phyloP scores from a whole-genome alignment of 2,329 filamentous ascomycete species.

The Penicillium sp. region DNA sequence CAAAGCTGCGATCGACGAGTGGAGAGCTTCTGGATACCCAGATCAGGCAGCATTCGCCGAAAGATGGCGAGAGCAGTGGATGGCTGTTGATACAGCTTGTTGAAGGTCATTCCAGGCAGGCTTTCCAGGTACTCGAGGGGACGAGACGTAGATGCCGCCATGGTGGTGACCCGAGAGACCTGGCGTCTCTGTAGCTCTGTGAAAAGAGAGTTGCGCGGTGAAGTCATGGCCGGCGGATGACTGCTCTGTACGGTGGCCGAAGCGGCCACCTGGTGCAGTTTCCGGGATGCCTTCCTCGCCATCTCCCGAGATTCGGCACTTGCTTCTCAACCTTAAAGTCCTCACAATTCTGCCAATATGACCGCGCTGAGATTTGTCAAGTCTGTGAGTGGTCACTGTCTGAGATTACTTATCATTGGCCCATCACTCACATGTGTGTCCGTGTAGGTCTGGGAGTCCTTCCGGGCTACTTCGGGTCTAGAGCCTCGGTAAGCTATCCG shows the following conservation, averaged over 20 bases:
- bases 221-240: slow-evolving; percentile 21
- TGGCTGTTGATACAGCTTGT: slow-evolving; percentile 91
- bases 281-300: slow-evolving; percentile 28
- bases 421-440: slow-evolving; percentile 26
- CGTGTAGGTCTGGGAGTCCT: slow-evolving; percentile 79
- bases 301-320: slow-evolving; percentile 18
- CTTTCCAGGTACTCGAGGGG: slow-evolving; percentile 91
- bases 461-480: slow-evolving; percentile 82
- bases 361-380: slow-evolving; percentile 67
- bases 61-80: slow-evolving; percentile 96
- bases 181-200: slow-evolving; percentile 31
- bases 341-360: slow-evolving; percentile 43
- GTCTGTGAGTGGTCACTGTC: slow-evolving; percentile 57
- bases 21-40: slow-evolving; percentile 64
- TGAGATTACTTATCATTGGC: not conserved
- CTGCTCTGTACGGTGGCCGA: slow-evolving; percentile 36
- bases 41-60: slow-evolving; percentile 91
- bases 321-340: slow-evolving; percentile 2
- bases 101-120: slow-evolving; percentile 86
- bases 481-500: slow-evolving; percentile 75
- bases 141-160: slow-evolving; percentile 63
- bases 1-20: slow-evolving; percentile 8
- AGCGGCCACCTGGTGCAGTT: slow-evolving; percentile 40
- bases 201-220: slow-evolving; percentile 19
- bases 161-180: slow-evolving; percentile 45